Evolutionary conservation across 345 rosid genomes (phyloP).

Genomic region (Hirschfeldia incana): DNA sequence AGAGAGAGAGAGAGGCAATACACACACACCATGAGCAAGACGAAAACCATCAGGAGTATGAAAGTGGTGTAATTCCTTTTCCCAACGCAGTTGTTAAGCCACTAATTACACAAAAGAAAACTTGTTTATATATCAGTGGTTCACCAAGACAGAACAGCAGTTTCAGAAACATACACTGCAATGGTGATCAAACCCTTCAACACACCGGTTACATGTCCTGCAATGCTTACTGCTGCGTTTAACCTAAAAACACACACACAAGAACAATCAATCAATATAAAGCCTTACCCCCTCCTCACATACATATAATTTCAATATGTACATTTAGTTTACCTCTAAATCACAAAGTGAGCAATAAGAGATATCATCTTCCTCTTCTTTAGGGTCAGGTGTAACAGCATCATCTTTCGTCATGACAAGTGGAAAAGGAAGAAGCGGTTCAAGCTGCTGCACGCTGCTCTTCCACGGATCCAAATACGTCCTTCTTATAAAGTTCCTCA

Average conservation of each 20-base stretch:
- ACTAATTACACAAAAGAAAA: constrained; percentile 48
- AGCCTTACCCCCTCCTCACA: neutral
- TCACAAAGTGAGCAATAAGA: constrained; percentile 85
- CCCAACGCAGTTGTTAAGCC: constrained; percentile 96
- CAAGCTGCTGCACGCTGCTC: constrained; percentile 55
- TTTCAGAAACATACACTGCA: constrained; percentile 61
- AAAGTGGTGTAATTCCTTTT: constrained; percentile 88
- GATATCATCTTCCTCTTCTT: constrained; percentile 69
- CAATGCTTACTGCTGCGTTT: constrained; percentile 96
- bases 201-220: constrained; percentile 89
- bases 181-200: constrained; percentile 98
- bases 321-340: constrained; percentile 47
- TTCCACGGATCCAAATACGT: constrained; percentile 84
- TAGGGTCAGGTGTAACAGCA: constrained; percentile 65
- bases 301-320: neutral
- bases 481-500: constrained; percentile 70
- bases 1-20: neutral
- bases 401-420: constrained; percentile 75
- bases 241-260: constrained; percentile 49
- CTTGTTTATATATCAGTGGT: neutral
- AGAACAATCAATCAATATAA: neutral
- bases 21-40: constrained; percentile 79
- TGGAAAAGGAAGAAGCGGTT: constrained; percentile 89
- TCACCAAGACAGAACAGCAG: neutral
- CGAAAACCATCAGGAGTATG: constrained; percentile 77